Base-by-base conservation (phyloP, 192 early-diverging fungal species). In the Phycomyces blakesleeanus region DNA sequence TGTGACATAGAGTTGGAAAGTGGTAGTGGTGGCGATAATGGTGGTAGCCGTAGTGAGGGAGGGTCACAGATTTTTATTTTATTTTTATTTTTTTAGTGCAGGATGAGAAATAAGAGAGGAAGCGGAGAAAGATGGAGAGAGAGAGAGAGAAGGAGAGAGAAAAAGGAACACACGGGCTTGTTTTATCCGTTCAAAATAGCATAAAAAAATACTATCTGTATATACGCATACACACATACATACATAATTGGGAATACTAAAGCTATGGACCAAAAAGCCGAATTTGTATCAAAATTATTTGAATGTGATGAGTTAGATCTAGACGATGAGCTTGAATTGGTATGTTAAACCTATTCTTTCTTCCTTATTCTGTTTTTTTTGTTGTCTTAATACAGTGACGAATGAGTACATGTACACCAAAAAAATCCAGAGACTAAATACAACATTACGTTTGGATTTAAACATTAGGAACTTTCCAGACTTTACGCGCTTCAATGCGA, bases 391-490 rank as follows among this genome's bases (percentile, higher is more conserved):
- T n/a, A n/a, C n/a, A n/a, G n/a, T n/a, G n/a, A n/a, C n/a, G n/a
- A n/a, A n/a, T n/a, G n/a, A n/a, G n/a, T n/a, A n/a, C n/a, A n/a
- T n/a, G n/a, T n/a, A n/a, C 15, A n/a, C 27, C 40, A 11, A 47
- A 37, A n/a, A 40, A 55, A 40, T 24, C 12, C 14, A 41, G n/a
- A 37, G 14, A 5, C 8, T 55, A 1, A 55, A 22, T 1, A 29
- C 2, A 5, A 14, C 18, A 47, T 49, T 38, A 15, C 29, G 39
- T 50, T n/a, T 29, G 42, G 9, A 44, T 21, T 41, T 18, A 14
- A 22, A 16, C 7, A 49, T 54, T 58, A 69, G 67, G 67, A 69
- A 61, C 53, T 69, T 11, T n/a, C 58, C 11, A 27, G 22, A 22
- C 53, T 55, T 39, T 69, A 69, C 52, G 52, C 59, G 41, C 49